Conservation (phyloP, 768 basidiomycete species). For the Phaeotremella fagi region DNA sequence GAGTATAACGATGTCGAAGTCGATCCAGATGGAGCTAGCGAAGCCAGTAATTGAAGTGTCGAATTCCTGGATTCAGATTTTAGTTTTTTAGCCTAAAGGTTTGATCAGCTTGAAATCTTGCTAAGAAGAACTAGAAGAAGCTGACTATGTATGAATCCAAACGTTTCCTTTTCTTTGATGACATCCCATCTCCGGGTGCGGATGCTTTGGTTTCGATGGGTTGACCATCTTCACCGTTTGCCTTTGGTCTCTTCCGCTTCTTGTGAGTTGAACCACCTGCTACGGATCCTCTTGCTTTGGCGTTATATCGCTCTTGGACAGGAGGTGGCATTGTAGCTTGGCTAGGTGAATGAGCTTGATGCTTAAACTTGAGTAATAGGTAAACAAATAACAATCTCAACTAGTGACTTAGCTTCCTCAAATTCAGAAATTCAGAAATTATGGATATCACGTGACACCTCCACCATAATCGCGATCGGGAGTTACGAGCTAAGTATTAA, state of each 20-base stretch:
- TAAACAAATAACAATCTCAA: too few species aligned
- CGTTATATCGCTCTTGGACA: constrained; percentile 52
- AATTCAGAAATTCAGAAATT: too few species aligned
- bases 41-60: constrained; percentile 39
- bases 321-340: constrained; percentile 20
- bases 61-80: constrained; percentile 39
- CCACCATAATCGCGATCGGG: too few species aligned
- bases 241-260: constrained; percentile 51
- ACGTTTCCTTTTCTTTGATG: constrained; percentile 77
- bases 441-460: too few species aligned
- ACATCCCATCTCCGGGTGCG: constrained; percentile 52
- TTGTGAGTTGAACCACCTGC: constrained; percentile 62
- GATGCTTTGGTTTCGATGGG: neutral
- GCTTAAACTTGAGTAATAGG: too few species aligned
- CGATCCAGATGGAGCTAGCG: constrained; percentile 25
- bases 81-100: constrained; percentile 42
- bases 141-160: constrained; percentile 88
- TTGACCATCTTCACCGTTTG: constrained; percentile 16
- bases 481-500: too few species aligned
- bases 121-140: constrained; percentile 4
- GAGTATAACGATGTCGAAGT: constrained; percentile 33
- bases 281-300: constrained; percentile 63
- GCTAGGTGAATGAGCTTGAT: too few species aligned
- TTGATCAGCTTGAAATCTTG: neutral
- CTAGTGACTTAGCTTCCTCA: too few species aligned